phyloP scores from a whole-genome alignment of 129 eudicot species.

The Artemisia argyi region DNA sequence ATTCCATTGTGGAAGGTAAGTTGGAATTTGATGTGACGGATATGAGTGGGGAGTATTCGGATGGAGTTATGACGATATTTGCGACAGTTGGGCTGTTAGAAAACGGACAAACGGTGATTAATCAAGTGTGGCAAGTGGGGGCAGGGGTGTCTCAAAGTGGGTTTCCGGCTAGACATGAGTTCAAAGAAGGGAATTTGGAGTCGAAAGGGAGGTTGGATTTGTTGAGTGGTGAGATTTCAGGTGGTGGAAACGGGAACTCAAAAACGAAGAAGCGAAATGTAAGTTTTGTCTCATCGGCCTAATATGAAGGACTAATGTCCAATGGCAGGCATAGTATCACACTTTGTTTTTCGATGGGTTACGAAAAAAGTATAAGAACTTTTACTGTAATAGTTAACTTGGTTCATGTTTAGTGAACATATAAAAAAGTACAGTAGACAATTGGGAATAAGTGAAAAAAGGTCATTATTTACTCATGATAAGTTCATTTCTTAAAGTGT shows the following conservation, averaged over 20 bases:
- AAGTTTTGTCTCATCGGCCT: constrained; percentile 18
- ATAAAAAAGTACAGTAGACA: no score
- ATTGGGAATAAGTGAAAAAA: no score
- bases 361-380: no score
- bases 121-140: constrained; percentile 95
- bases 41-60: constrained; percentile 38
- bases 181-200: constrained; percentile 53
- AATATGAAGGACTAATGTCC: background rate
- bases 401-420: no score
- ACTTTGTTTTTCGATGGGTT: no score
- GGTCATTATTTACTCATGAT: no score
- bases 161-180: constrained; percentile 63
- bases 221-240: constrained; percentile 41
- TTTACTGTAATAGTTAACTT: no score
- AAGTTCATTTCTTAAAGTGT: background rate
- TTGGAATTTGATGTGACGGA: constrained; percentile 51
- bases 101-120: constrained; percentile 35
- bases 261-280: constrained; percentile 60
- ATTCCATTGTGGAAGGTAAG: constrained; percentile 33
- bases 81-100: constrained; percentile 58
- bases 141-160: constrained; percentile 41
- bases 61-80: constrained; percentile 50
- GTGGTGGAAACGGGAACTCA: constrained; percentile 32
- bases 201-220: constrained; percentile 58
- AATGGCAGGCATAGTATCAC: no score